These are phyloP conservation scores for Mesembryanthemum crystallinum DNA, from an alignment of 148 eudicot genomes.

Conservation along the genomic window DNA sequence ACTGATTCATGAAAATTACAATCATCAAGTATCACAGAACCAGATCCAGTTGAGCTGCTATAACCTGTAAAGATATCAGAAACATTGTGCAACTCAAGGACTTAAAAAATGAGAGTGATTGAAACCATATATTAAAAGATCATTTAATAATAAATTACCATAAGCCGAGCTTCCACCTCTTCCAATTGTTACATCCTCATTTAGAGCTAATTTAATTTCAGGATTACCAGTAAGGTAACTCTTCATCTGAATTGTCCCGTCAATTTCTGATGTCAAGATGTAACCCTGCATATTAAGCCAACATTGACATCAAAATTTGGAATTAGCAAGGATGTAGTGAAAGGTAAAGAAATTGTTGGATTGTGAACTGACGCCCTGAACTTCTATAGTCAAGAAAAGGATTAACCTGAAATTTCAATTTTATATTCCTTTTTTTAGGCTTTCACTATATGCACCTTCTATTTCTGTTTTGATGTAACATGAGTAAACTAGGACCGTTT, in stretches of 20 bases:
- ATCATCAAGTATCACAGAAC: slow-evolving; percentile 82
- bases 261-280: slow-evolving; percentile 93
- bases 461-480: not conserved
- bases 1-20: slow-evolving; percentile 98
- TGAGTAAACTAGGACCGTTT: too few species aligned
- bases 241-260: slow-evolving; percentile 96
- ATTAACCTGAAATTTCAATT: too few species aligned
- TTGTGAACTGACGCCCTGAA: too few species aligned
- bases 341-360: not conserved
- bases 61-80: slow-evolving; percentile 43
- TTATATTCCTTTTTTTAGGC: not conserved
- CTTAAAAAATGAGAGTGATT: not conserved
- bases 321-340: not conserved
- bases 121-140: not conserved
- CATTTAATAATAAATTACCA: slow-evolving; percentile 44
- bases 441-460: not conserved
- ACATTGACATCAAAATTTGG: not conserved
- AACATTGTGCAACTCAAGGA: not conserved
- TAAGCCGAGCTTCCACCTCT: slow-evolving; percentile 60
- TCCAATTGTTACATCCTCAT: slow-evolving; percentile 81
- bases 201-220: slow-evolving; percentile 82
- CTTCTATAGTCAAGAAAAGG: too few species aligned
- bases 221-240: slow-evolving; percentile 96
- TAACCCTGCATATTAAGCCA: slow-evolving; percentile 56
- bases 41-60: slow-evolving; percentile 71